Evolutionary conservation across 1,284 basidiomycete genomes (phyloP).

Genomic region (Meripilus lineatus): DNA sequence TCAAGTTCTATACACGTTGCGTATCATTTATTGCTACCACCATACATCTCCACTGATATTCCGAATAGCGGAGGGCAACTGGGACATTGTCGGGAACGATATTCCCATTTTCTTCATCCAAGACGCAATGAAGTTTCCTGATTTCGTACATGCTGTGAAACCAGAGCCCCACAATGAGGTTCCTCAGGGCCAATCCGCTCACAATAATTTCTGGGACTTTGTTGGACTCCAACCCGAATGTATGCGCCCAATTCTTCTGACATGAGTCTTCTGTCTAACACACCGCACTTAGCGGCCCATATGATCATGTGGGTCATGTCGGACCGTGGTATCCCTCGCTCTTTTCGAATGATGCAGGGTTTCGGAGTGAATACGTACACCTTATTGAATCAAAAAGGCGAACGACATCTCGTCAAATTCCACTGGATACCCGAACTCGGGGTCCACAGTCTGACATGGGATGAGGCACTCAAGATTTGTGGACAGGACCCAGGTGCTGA

Average conservation of each 20-base stretch:
- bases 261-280: conserved; percentile 1
- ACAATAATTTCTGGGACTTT: conserved; percentile 86
- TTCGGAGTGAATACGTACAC: conserved; percentile 84
- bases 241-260: conserved; percentile 23
- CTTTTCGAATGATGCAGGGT: conserved; percentile 83
- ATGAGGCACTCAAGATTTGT: conserved; percentile 78
- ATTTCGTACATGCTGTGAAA: conserved; percentile 76
- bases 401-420: conserved; percentile 81
- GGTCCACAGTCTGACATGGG: conserved; percentile 80
- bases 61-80: conserved; percentile 57
- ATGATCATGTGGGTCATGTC: conserved; percentile 85
- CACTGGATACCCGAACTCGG: conserved; percentile 81
- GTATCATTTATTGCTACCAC: too few species aligned
- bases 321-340: conserved; percentile 77
- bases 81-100: conserved; percentile 78
- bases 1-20: conserved; percentile 68
- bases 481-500: conserved; percentile 80
- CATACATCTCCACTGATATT: conserved; percentile 1
- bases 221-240: conserved; percentile 60
- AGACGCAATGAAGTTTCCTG: conserved; percentile 80
- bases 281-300: conserved; percentile 49
- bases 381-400: conserved; percentile 58
- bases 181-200: conserved; percentile 58
- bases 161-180: conserved; percentile 79
- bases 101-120: conserved; percentile 86